Evolutionary conservation across 2,329 filamentous ascomycete genomes (phyloP).

Genomic region (Helicocarpus griseus): DNA sequence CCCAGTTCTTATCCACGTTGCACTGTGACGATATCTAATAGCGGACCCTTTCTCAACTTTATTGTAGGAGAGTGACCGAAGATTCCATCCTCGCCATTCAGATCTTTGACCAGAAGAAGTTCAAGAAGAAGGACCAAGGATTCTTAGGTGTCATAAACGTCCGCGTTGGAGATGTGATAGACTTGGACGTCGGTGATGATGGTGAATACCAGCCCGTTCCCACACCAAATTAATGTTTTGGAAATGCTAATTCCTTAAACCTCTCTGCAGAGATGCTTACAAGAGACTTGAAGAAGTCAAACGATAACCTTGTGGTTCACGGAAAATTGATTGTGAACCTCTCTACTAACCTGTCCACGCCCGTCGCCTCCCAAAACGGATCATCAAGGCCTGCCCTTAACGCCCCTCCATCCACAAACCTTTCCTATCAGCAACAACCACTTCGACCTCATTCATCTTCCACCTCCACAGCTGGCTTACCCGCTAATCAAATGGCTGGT

Average conservation of each 20-base stretch:
- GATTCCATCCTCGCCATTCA: slow-evolving; percentile 96
- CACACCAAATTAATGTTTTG: background rate
- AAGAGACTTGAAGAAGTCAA: slow-evolving; percentile 91
- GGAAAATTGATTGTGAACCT: slow-evolving; percentile 95
- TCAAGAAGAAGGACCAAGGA: slow-evolving; percentile 99
- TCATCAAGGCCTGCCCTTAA: slow-evolving; percentile 6
- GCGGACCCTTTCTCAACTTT: slow-evolving; percentile 6
- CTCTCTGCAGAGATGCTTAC: slow-evolving; percentile 76
- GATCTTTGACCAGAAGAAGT: slow-evolving; percentile 99
- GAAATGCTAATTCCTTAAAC: background rate
- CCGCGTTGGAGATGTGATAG: slow-evolving; percentile 86
- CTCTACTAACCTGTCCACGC: slow-evolving; percentile 74
- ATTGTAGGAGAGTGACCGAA: slow-evolving; percentile 69
- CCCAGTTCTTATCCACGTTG: background rate
- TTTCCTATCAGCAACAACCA: slow-evolving; percentile 18
- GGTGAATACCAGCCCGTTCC: slow-evolving; percentile 35
- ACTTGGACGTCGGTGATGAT: slow-evolving; percentile 79
- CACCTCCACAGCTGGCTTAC: slow-evolving; percentile 23
- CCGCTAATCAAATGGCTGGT: slow-evolving; percentile 19
- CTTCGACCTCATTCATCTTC: slow-evolving; percentile 25
- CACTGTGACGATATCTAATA: background rate
- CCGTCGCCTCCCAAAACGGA: slow-evolving; percentile 47
- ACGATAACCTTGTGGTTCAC: slow-evolving; percentile 94
- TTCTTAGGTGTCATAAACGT: slow-evolving; percentile 98
- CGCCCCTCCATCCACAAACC: slow-evolving; percentile 2